Conservation (phyloP, 1,284 basidiomycete genomes). For the Tausonia pullulans region DNA sequence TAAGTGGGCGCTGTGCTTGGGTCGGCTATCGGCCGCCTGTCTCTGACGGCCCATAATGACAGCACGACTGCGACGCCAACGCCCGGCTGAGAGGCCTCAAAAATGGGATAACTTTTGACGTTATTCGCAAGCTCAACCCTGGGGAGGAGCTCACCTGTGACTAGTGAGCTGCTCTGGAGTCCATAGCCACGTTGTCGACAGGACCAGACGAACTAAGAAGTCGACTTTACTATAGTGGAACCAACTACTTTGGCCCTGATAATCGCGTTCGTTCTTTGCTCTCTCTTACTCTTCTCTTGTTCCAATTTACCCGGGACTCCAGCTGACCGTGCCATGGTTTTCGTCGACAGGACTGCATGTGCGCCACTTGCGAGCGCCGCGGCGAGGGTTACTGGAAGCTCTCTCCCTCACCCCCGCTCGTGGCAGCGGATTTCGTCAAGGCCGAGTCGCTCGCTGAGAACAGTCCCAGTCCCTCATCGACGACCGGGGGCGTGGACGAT, state of each 20-base stretch:
- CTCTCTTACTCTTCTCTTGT: background rate
- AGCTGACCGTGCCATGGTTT: too few species aligned
- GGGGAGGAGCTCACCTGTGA: background rate
- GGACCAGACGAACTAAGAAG: background rate
- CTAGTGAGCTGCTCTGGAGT: background rate
- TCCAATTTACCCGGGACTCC: too few species aligned
- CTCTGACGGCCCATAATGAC: background rate
- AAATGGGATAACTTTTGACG: background rate
- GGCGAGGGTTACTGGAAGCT: too few species aligned
- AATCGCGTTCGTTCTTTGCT: background rate
- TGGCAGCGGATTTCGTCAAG: too few species aligned
- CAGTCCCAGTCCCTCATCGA: too few species aligned
- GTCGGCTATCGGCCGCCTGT: background rate
- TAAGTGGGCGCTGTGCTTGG: background rate
- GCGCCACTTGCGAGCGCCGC: too few species aligned
- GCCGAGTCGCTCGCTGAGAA: too few species aligned
- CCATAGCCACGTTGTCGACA: background rate
- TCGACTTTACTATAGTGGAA: background rate
- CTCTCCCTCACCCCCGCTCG: too few species aligned
- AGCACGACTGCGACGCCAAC: conserved; percentile 2
- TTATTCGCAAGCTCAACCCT: background rate
- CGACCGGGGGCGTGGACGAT: too few species aligned
- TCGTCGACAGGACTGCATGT: too few species aligned
- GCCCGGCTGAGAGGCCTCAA: background rate
- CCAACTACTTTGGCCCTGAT: background rate